phyloP scores from a whole-genome alignment of 371 early-diverging fungal species.

The Mortierella sp. region DNA sequence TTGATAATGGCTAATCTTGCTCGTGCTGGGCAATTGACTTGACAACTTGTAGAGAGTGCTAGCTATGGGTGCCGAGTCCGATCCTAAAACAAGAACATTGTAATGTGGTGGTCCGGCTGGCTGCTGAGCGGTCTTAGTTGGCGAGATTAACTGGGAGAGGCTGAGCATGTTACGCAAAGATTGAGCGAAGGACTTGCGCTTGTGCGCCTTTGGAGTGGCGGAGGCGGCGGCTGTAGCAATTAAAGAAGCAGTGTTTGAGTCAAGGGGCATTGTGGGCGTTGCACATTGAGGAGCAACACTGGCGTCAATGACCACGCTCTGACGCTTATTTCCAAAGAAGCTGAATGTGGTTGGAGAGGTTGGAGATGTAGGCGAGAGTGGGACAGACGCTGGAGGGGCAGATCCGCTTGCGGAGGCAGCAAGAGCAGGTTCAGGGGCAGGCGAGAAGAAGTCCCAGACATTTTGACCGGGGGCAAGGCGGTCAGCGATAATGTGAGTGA shows the following conservation, averaged over 20 bases:
- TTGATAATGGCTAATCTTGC: slow-evolving; percentile 51
- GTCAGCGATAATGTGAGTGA: slow-evolving; percentile 54
- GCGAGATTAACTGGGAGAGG: slow-evolving; percentile 40
- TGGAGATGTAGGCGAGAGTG: slow-evolving; percentile 8
- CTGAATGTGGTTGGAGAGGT: not conserved
- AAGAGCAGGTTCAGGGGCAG: slow-evolving; percentile 14
- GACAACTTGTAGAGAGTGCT: slow-evolving; percentile 56
- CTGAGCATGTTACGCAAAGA: slow-evolving; percentile 43
- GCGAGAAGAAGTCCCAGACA: slow-evolving; percentile 55
- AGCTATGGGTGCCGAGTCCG: slow-evolving; percentile 52
- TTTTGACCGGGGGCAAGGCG: slow-evolving; percentile 43
- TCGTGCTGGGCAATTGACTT: slow-evolving; percentile 31
- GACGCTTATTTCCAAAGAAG: slow-evolving; percentile 4
- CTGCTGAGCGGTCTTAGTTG: not conserved
- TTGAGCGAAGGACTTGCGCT: slow-evolving; percentile 51
- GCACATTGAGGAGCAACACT: not conserved
- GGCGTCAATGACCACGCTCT: not conserved
- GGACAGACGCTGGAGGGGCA: not conserved
- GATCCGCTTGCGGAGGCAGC: not conserved
- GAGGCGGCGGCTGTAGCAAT: not conserved
- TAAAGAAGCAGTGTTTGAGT: not conserved
- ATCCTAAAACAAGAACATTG: slow-evolving; percentile 50
- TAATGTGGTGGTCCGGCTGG: slow-evolving; percentile 39
- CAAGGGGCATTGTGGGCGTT: not conserved
- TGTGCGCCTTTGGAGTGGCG: slow-evolving; percentile 31